A percentile compares a stretch with the other conserved stretches of the same genome.
Conservation (phyloP, 139 green algal genomes). For the Closterium sp. region DNA sequence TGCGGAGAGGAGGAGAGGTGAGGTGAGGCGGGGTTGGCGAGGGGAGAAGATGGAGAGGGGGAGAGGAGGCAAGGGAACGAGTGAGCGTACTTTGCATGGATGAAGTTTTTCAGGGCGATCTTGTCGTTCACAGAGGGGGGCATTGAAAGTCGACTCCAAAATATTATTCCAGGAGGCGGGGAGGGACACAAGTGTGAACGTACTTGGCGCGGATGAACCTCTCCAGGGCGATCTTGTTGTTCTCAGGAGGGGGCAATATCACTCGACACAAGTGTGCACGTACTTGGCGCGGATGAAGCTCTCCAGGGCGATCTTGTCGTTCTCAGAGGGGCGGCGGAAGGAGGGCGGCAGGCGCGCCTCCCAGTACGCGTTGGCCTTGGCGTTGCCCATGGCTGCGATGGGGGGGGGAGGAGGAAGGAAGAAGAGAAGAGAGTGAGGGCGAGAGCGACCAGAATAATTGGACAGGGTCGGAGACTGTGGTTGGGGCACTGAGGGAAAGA, state of each 20-base stretch:
- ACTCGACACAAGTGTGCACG: constrained; percentile 10
- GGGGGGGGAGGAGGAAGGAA: background rate
- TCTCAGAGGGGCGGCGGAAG: constrained; percentile 37
- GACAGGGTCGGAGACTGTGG: background rate
- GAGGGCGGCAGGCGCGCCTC: constrained; percentile 41
- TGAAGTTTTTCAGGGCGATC: constrained; percentile 46
- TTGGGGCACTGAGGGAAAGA: background rate
- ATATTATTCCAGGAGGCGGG: too few relatives aligned
- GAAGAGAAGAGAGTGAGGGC: background rate
- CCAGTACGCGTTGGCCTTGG: constrained; percentile 60
- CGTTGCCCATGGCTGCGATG: constrained; percentile 56
- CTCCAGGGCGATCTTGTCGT: constrained; percentile 34
- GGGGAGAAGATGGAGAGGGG: background rate
- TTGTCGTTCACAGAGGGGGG: constrained; percentile 33
- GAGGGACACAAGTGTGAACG: background rate
- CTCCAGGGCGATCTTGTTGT: too few relatives aligned
- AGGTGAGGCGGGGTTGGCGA: too few relatives aligned
- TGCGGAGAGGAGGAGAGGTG: too few relatives aligned
- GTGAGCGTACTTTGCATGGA: constrained; percentile 45
- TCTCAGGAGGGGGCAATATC: too few relatives aligned
- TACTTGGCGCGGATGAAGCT: constrained; percentile 54
- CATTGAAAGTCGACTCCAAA: too few relatives aligned
- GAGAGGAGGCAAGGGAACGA: background rate
- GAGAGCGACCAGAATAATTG: background rate
- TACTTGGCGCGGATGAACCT: background rate